phyloP scores from a whole-genome alignment of 768 basidiomycete genomes.

The Tremella mesenterica region DNA sequence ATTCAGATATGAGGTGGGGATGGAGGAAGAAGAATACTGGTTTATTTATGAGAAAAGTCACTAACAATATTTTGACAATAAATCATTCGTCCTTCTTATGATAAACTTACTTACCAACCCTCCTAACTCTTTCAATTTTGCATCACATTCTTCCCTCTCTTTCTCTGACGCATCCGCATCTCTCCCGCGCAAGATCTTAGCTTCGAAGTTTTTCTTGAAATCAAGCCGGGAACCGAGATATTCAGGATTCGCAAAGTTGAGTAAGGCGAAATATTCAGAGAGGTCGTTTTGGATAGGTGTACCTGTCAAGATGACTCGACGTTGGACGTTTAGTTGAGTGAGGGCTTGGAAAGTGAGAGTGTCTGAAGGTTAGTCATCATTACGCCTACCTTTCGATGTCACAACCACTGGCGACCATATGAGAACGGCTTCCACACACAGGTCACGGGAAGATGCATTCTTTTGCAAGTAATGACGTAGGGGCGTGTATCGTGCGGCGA shows the following conservation, averaged over 20 bases:
- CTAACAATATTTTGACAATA: conserved; percentile 88
- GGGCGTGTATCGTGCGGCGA: too few relatives aligned
- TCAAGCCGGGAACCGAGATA: conserved; percentile 79
- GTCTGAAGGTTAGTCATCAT: conserved; percentile 49
- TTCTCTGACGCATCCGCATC: conserved; percentile 75
- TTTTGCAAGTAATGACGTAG: too few relatives aligned
- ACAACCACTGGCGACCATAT: too few relatives aligned
- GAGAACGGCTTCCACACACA: too few relatives aligned
- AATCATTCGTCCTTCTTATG: conserved; percentile 85
- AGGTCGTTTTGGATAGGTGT: conserved; percentile 92
- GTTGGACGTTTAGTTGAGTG: conserved; percentile 70
- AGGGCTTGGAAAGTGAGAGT: conserved; percentile 80
- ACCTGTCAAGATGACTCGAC: conserved; percentile 86
- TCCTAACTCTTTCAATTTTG: conserved; percentile 83
- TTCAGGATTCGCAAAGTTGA: conserved; percentile 87
- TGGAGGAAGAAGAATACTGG: too few relatives aligned
- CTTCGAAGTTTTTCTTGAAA: conserved; percentile 92
- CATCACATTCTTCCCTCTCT: conserved; percentile 71
- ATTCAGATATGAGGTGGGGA: too few relatives aligned
- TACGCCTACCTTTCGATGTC: background rate
- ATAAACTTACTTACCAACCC: conserved; percentile 84
- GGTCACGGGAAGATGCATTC: too few relatives aligned
- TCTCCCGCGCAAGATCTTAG: conserved; percentile 78
- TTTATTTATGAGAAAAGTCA: conserved; percentile 22
- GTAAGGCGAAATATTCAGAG: conserved; percentile 85